Conservation (phyloP, 305 asterid species). For the Withania somnifera region DNA sequence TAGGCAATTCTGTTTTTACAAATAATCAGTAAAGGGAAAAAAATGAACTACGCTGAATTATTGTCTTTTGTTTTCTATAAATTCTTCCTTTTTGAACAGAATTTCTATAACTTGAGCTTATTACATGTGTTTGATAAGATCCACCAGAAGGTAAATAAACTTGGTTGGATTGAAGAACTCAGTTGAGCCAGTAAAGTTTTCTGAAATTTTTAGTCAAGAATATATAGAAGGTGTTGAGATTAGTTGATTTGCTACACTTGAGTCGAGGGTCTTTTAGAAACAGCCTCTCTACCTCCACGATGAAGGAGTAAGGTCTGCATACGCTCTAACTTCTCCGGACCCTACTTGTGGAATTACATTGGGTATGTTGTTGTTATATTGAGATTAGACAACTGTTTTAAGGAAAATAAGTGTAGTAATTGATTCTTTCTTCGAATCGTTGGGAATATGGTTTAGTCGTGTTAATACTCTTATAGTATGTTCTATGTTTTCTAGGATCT, state of each 20-base stretch:
- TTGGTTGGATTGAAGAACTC: background rate
- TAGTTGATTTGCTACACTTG: background rate
- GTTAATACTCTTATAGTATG: background rate
- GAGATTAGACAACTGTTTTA: background rate
- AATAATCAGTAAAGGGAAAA: background rate
- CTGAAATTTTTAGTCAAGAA: background rate
- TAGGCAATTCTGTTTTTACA: background rate
- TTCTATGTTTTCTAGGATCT: background rate
- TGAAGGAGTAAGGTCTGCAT: background rate
- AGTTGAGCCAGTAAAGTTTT: background rate
- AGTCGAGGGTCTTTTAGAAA: background rate
- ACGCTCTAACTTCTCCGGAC: background rate
- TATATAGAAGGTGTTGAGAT: background rate
- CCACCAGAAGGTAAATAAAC: background rate
- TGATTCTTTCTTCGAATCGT: background rate
- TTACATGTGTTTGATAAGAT: background rate
- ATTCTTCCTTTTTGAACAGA: background rate
- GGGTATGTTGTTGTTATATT: background rate
- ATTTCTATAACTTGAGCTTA: background rate
- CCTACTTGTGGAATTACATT: no score
- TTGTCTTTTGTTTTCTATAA: background rate
- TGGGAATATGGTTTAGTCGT: background rate
- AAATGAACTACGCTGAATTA: background rate
- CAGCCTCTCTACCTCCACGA: background rate
- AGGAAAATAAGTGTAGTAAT: background rate